Evolutionary conservation across 768 basidiomycete genomes (phyloP).

Genomic region (Lepiota venenata): DNA sequence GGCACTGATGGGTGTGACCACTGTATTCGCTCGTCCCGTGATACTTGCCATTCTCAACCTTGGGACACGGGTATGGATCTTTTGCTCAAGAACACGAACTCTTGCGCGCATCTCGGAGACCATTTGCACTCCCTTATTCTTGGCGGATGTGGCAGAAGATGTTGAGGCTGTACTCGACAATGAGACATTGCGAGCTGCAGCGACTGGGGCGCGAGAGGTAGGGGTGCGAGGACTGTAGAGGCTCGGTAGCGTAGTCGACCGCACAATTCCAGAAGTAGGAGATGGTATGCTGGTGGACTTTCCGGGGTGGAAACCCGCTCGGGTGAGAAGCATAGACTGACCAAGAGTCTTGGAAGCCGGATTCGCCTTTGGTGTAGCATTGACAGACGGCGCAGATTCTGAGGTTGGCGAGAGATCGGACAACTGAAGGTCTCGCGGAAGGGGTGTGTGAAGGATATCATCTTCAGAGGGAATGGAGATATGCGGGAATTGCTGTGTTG

Average conservation of each 20-base stretch:
- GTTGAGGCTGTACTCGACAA: slow-evolving; percentile 30
- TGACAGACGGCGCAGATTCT: slow-evolving; percentile 32
- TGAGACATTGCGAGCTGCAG: slow-evolving; percentile 27
- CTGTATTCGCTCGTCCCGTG: slow-evolving; percentile 39
- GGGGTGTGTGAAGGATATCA: slow-evolving; percentile 53
- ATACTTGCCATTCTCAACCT: slow-evolving; percentile 80
- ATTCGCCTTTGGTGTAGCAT: slow-evolving; percentile 36
- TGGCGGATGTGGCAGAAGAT: slow-evolving; percentile 48
- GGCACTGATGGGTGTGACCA: slow-evolving; percentile 20
- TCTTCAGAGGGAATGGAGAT: slow-evolving; percentile 42
- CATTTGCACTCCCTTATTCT: slow-evolving; percentile 87
- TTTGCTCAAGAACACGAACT: slow-evolving; percentile 79
- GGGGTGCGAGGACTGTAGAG: slow-evolving; percentile 45
- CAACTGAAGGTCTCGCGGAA: slow-evolving; percentile 58
- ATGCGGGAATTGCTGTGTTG: slow-evolving; percentile 26
- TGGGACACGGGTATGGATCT: slow-evolving; percentile 84
- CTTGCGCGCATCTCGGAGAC: slow-evolving; percentile 88
- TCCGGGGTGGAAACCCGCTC: slow-evolving; percentile 44
- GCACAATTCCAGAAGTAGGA: slow-evolving; percentile 43
- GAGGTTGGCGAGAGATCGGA: slow-evolving; percentile 49
- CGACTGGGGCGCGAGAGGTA: slow-evolving; percentile 34
- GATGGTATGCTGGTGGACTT: slow-evolving; percentile 43
- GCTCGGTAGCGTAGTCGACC: slow-evolving; percentile 57
- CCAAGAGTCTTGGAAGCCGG: slow-evolving; percentile 31
- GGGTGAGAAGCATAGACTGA: slow-evolving; percentile 47